A percentile compares a stretch with the other conserved stretches of the same genome.
phyloP scores from a whole-genome alignment of 2,329 filamentous ascomycete genomes.

The Thelonectria blattea region DNA sequence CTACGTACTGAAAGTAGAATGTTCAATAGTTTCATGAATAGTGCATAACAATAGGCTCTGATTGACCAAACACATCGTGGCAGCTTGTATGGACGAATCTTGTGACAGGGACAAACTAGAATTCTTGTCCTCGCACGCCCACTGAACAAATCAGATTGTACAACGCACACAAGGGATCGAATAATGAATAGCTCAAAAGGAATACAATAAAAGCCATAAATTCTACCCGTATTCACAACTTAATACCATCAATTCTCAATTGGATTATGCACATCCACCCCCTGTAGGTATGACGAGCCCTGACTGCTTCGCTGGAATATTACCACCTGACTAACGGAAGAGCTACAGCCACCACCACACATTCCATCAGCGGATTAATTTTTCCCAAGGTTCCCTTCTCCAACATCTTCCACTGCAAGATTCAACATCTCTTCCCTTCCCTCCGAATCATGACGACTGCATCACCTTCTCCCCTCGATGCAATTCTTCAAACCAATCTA shows the following conservation, averaged over 20 bases:
- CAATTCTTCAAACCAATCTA: slow-evolving; percentile 23
- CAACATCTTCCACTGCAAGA: background rate
- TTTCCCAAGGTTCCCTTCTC: background rate
- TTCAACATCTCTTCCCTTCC: background rate
- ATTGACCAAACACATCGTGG: too few relatives aligned
- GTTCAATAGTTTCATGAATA: too few relatives aligned
- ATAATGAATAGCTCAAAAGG: background rate
- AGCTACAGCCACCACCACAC: background rate
- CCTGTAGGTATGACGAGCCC: background rate
- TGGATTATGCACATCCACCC: background rate
- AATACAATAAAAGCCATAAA: background rate
- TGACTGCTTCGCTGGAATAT: background rate
- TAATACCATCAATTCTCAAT: background rate
- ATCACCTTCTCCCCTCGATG: slow-evolving; percentile 29
- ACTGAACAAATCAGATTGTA: too few relatives aligned
- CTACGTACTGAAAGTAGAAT: too few relatives aligned
- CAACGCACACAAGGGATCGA: background rate
- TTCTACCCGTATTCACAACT: background rate
- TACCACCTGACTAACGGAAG: background rate
- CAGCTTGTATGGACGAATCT: too few relatives aligned
- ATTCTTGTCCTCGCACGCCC: too few relatives aligned
- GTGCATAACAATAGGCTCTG: too few relatives aligned
- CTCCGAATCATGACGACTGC: slow-evolving; percentile 33
- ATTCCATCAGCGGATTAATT: background rate
- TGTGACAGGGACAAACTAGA: too few relatives aligned